These are phyloP conservation scores for Pichia sp. DNA, from an alignment of 1,139 yeast species.

Conservation along the genomic window DNA sequence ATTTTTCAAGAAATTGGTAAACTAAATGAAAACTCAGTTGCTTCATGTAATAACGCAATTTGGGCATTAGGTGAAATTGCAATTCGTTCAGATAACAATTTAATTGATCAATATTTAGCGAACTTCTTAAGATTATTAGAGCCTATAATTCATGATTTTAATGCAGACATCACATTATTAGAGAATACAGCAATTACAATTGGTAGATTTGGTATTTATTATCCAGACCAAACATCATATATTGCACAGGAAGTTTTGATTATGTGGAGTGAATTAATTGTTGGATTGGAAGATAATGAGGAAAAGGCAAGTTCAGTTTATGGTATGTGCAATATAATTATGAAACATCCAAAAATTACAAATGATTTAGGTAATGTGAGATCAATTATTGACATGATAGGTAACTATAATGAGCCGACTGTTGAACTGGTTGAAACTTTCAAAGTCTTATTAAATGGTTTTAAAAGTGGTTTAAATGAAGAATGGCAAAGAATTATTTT, in stretches of 20 bases:
- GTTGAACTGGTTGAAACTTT: conserved; percentile 40
- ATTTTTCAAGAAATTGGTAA: conserved; percentile 63
- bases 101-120: conserved; percentile 53
- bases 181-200: conserved; percentile 91
- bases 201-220: conserved; percentile 75
- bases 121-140: conserved; percentile 58
- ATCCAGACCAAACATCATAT: conserved; percentile 41
- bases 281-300: conserved; percentile 61
- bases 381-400: conserved; percentile 57
- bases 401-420: conserved; percentile 50
- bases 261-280: conserved; percentile 63
- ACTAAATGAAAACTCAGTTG: conserved; percentile 42
- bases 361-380: conserved; percentile 43
- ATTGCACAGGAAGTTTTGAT: conserved; percentile 42
- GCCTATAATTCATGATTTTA: conserved; percentile 54
- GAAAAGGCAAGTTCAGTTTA: conserved; percentile 76
- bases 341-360: conserved; percentile 58
- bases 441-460: conserved; percentile 39
- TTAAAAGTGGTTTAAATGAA: conserved; percentile 44
- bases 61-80: conserved; percentile 92
- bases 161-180: conserved; percentile 56
- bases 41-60: conserved; percentile 81
- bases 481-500: conserved; percentile 22
- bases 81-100: conserved; percentile 46
- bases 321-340: conserved; percentile 54